Percentiles rank a stretch among this genome's conserved stretches.
Conservation (phyloP, 306 rosid species). For the Malus sieversii region DNA sequence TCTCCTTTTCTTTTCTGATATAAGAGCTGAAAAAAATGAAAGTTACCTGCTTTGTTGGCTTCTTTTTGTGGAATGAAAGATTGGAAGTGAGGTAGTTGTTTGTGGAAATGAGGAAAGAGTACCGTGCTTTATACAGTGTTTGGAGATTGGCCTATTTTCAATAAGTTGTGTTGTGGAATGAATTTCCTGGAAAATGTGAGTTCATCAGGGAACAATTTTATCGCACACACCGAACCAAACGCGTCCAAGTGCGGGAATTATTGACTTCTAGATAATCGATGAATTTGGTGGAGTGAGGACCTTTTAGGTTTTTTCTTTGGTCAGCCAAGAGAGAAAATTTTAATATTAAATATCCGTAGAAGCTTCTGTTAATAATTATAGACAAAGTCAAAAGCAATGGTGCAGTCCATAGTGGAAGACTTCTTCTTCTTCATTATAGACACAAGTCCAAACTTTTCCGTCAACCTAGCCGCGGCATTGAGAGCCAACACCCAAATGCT, state of each 20-base stretch:
- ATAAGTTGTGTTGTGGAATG: not conserved
- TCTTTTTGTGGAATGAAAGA: not conserved
- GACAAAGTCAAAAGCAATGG: too few relatives aligned
- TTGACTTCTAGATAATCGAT: slow-evolving; percentile 11
- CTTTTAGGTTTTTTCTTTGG: not conserved
- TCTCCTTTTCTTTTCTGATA: not conserved
- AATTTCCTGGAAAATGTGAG: slow-evolving; percentile 6
- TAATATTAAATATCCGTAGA: not conserved
- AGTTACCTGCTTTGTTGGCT: not conserved
- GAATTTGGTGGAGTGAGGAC: not conserved
- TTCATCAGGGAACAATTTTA: not conserved
- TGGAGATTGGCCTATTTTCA: not conserved
- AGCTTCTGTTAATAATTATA: not conserved
- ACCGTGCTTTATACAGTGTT: not conserved
- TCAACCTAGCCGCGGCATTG: too few relatives aligned
- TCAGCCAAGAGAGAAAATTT: not conserved
- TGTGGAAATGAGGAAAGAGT: not conserved
- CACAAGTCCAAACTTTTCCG: too few relatives aligned
- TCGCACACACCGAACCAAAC: slow-evolving; percentile 5
- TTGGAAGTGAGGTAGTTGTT: not conserved
- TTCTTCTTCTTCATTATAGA: too few relatives aligned
- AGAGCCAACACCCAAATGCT: too few relatives aligned
- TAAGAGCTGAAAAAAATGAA: not conserved
- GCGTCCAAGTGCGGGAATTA: slow-evolving; percentile 1
- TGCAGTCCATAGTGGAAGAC: too few relatives aligned